These are phyloP conservation scores for Naganishia sp. DNA, from an alignment of 1,284 basidiomycete genomes.

Conservation along the genomic window DNA sequence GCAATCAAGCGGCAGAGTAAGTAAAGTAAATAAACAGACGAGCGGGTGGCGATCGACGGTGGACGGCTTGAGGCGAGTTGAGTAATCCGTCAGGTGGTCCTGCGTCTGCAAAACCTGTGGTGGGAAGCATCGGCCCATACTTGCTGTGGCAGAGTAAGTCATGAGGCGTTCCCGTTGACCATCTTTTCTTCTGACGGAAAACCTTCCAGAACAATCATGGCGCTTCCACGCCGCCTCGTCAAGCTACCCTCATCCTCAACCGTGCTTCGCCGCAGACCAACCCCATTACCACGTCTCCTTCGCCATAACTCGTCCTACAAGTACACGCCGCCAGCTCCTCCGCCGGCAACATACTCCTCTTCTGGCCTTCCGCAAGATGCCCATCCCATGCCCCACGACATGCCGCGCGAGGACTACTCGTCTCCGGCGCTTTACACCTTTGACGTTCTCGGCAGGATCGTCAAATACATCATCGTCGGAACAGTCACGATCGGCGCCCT, in stretches of 20 bases:
- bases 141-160: no score
- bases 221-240: slow-evolving; percentile 9
- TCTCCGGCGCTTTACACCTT: slow-evolving; percentile 49
- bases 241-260: background rate
- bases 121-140: no score
- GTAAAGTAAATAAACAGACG: no score
- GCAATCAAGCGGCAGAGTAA: no score
- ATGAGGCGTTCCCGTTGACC: no score
- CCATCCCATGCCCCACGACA: slow-evolving; percentile 42
- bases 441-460: slow-evolving; percentile 42
- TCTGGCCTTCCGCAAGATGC: slow-evolving; percentile 26
- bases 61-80: no score
- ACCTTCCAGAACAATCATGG: background rate
- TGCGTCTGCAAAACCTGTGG: no score
- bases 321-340: slow-evolving; percentile 7
- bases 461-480: slow-evolving; percentile 47
- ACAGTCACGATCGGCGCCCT: slow-evolving; percentile 50
- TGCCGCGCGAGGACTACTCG: slow-evolving; percentile 51
- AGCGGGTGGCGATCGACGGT: no score
- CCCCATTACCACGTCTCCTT: no score
- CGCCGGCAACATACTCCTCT: slow-evolving; percentile 20
- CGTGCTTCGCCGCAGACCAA: background rate
- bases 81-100: no score
- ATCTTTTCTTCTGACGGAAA: background rate
- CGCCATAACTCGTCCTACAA: slow-evolving; percentile 18